phyloP scores from a whole-genome alignment of 805 yeast genomes.

The Ogataea nitratoaversa region DNA sequence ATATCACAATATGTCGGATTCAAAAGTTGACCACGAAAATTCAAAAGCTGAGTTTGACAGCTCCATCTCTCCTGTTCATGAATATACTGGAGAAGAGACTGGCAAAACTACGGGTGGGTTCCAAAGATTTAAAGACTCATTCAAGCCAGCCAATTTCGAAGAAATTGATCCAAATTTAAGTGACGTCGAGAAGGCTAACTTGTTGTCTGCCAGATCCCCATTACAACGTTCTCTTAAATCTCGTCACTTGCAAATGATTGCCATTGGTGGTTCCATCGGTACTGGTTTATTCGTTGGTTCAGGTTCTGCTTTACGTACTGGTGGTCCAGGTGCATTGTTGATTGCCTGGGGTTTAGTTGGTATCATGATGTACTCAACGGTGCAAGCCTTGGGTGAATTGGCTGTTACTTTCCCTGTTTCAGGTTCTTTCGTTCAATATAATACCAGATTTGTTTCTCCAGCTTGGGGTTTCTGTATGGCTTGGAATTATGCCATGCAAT shows the following conservation, averaged over 20 bases:
- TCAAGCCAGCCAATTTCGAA: constrained; percentile 30
- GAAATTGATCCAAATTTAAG: constrained; percentile 41
- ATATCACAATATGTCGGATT: constrained; percentile 3
- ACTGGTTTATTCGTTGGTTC: constrained; percentile 79
- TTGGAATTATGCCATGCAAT: constrained; percentile 52
- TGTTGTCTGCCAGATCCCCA: constrained; percentile 46
- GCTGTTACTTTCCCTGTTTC: constrained; percentile 60
- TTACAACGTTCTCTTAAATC: constrained; percentile 49
- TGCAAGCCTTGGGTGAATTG: constrained; percentile 63
- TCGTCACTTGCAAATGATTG: constrained; percentile 76
- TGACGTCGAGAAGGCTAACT: constrained; percentile 44
- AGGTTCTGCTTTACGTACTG: constrained; percentile 53
- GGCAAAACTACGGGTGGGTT: constrained; percentile 11
- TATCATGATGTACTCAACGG: constrained; percentile 55
- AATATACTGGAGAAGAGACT: constrained; percentile 7
- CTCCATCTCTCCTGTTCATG: constrained; percentile 21
- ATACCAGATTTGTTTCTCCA: constrained; percentile 54
- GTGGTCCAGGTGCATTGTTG: constrained; percentile 74
- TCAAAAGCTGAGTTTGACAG: constrained; percentile 23
- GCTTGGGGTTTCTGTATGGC: constrained; percentile 62
- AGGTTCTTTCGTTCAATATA: constrained; percentile 60
- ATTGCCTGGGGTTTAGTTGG: constrained; percentile 59
- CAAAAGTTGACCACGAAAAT: no score
- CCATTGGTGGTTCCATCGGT: constrained; percentile 81
- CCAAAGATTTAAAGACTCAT: constrained; percentile 26